Evolutionary conservation across 495 filamentous ascomycete species (phyloP), one percentile per base, ranked within the genome.

Genomic region (Hypomontagnella submonticulosa): DNA sequence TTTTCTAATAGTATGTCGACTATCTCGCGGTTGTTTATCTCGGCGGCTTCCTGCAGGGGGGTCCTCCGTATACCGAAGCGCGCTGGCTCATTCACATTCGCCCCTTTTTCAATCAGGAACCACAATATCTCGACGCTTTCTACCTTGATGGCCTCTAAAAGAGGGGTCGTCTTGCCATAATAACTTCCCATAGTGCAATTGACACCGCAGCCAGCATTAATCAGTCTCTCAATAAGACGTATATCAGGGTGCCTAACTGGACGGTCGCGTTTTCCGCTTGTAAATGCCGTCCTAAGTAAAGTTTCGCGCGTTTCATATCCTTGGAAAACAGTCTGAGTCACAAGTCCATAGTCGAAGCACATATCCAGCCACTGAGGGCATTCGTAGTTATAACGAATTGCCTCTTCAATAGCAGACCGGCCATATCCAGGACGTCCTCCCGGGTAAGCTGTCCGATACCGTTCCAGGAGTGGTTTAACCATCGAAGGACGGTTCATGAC

Each of bases 51-150:
- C 34, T 77, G 73, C 4, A 77, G 56, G 16, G 74, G 73, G 0
- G 72, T 74, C 30, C 47, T 42, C 16, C 10, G 44, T 9, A 64
- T 44, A 27, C 41, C 59, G 8, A 47, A 50, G 12, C 15, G 10
- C 5, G 51, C 36, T 13, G 27, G 40, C 15, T 44, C 18, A 47
- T 73, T 75, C 0, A 76, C 64, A 7, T 77, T 56, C 7, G 76
- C 77, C 3, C 67, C 66, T 18, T 63, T 46, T 11, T 70, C 59
- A 23, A 82, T 63, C 0, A 82, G 58, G 40, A 74, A 66, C 18
- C 67, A 40, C 11, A 73, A 69, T 2, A 78, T 61, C 0, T 70
- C 57, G 12, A 54, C 36, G 8, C 30, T 57, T 12, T 42, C 40
- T 8, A 19, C 38, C 27, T 67, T 51, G 42, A 71, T 62, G 19